Base-by-base conservation (phyloP, 129 eudicot species). In the Solidago caesia region DNA sequence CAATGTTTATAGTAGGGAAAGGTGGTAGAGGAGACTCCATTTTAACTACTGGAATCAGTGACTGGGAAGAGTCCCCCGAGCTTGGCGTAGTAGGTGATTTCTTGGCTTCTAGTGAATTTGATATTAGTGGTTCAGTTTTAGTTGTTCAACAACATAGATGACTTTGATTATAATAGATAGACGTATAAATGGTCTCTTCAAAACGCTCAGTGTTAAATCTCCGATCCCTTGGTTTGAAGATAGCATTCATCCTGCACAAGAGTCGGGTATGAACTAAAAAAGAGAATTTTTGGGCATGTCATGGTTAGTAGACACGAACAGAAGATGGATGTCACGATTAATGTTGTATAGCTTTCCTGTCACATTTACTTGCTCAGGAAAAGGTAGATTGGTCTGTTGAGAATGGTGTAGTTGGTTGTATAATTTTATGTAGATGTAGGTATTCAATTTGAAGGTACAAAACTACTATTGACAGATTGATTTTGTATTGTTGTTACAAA, bases 31-130 rank as follows among this genome's bases (percentile, higher is more conserved):
- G 93, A 51, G 78, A 85, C 73, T 80, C 93, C 14, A 74, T 76
- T 48, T 52, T 94, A 73, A 90, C 98, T 44, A 87, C 87, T 1
- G 98, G 97, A 47, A 85, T 94, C 77, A 94, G 98, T 61, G 97
- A 94, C 51, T 94, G 98, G 98, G 98, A 94, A 82, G 98, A 94
- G 74, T 94, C 97, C 55, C 97, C 96, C 0, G 98, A 94, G 80
- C 96, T 94, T 13, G 98, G 98, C 26, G 90, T 82, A 55, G 93
- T 94, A 26, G 98, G 97, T 39, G 98, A 94, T 79, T 83, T 88
- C 60, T 85, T 94, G 84, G 98, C 97, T 64, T 94, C 98, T 67
- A 76, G 96, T 64, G 98, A 94, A 8, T 94, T 86, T 58, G 93
- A 88, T 70, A 73, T 77, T 42, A 71, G 89, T 60, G 91, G 96